Conservation (phyloP, 331 rosid genomes). For the Telfairia occidentalis region DNA sequence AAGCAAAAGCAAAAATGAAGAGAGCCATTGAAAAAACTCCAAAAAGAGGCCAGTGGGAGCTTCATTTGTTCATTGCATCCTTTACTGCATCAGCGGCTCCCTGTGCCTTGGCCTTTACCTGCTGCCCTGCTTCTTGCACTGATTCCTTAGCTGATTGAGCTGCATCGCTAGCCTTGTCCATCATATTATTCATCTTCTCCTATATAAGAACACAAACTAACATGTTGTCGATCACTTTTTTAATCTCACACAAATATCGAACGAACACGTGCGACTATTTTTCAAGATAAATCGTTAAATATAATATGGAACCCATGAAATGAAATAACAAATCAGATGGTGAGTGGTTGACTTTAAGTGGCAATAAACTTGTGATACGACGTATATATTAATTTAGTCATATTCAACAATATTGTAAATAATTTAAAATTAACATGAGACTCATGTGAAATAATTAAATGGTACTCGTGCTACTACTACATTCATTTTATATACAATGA, state of each 20-base stretch:
- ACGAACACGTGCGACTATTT: not conserved
- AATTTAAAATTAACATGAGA: too few species aligned
- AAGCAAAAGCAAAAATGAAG: not conserved
- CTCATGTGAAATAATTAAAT: not conserved
- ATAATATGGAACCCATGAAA: too few species aligned
- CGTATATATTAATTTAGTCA: too few species aligned
- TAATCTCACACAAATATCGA: not conserved
- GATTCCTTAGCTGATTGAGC: constrained; percentile 26
- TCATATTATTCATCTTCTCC: constrained; percentile 26
- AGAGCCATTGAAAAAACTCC: not conserved
- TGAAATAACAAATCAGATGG: too few species aligned
- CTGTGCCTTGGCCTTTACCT: constrained; percentile 36
- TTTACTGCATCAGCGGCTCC: constrained; percentile 33
- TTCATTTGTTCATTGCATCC: constrained; percentile 32
- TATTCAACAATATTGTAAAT: too few species aligned
- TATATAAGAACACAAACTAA: not conserved
- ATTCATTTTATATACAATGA: not conserved
- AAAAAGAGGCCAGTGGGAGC: not conserved
- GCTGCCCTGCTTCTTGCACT: constrained; percentile 25
- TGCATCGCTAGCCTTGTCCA: constrained; percentile 22
- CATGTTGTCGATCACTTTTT: not conserved
- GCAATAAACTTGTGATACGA: not conserved
- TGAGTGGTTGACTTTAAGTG: not conserved
- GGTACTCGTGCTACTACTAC: too few species aligned
- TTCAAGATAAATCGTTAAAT: not conserved